Conservation (phyloP, 208 protist genomes). For the Porcisia deanei region DNA sequence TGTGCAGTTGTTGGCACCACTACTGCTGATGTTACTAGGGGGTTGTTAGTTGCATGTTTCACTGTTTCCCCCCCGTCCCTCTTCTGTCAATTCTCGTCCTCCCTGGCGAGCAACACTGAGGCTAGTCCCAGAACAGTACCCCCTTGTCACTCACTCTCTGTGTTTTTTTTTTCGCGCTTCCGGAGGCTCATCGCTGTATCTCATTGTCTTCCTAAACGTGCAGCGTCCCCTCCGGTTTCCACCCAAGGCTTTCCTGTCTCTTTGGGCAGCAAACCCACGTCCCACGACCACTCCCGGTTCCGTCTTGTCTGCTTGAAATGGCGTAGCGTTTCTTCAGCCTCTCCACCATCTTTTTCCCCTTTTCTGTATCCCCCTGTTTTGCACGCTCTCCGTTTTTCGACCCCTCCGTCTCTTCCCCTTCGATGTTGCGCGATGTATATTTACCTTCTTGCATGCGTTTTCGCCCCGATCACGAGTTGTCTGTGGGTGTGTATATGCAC, state of each 20-base stretch:
- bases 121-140: not conserved
- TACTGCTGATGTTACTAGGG: not conserved
- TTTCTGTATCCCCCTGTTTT: not conserved
- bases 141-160: not conserved
- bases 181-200: not conserved
- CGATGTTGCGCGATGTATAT: not conserved
- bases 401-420: not conserved
- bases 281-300: not conserved
- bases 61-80: not conserved
- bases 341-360: not conserved
- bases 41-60: not conserved
- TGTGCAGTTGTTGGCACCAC: not conserved
- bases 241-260: not conserved
- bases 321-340: not conserved
- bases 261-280: not conserved
- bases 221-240: not conserved
- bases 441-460: not conserved
- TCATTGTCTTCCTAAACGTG: not conserved
- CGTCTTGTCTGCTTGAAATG: not conserved
- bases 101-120: not conserved
- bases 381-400: not conserved
- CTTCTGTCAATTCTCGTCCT: not conserved
- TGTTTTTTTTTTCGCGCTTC: not conserved
- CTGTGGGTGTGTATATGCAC: not conserved
- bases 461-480: not conserved